Percentiles rank a stretch among this genome's conserved stretches.
phyloP scores from a whole-genome alignment of 129 eudicot species.

The Escallonia rubra region DNA sequence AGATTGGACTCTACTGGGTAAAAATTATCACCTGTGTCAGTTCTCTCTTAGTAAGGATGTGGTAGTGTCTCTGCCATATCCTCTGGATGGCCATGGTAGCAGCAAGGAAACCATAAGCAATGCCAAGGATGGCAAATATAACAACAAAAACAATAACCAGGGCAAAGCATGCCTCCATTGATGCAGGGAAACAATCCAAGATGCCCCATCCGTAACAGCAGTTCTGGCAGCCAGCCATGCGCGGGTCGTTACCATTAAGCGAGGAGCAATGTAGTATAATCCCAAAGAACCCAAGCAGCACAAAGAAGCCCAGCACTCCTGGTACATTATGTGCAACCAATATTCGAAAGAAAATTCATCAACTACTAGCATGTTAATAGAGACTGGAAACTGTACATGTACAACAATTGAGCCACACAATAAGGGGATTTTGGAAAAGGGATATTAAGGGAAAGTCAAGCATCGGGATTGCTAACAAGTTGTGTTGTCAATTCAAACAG shows the following conservation, averaged over 20 bases:
- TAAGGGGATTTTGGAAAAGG: too few relatives aligned
- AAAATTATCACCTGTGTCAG: slow-evolving; percentile 59
- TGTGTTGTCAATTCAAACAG: too few relatives aligned
- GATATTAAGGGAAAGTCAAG: too few relatives aligned
- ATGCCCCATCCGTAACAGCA: slow-evolving; percentile 92
- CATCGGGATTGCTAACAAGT: too few relatives aligned
- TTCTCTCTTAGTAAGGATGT: slow-evolving; percentile 86
- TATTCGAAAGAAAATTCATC: too few relatives aligned
- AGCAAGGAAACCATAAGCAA: slow-evolving; percentile 88
- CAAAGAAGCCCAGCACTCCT: slow-evolving; percentile 74
- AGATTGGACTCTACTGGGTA: neutral
- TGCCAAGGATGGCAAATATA: slow-evolving; percentile 79
- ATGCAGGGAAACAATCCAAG: slow-evolving; percentile 79
- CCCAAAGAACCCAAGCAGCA: slow-evolving; percentile 72
- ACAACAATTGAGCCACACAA: too few relatives aligned
- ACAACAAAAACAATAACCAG: slow-evolving; percentile 67
- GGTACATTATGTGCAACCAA: neutral
- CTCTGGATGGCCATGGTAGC: slow-evolving; percentile 84
- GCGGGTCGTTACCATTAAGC: slow-evolving; percentile 44
- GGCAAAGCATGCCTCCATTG: slow-evolving; percentile 77
- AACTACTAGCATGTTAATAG: too few relatives aligned
- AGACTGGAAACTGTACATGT: too few relatives aligned
- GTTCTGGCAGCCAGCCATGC: slow-evolving; percentile 81
- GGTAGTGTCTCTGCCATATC: slow-evolving; percentile 96
- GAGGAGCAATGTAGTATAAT: slow-evolving; percentile 70